Percentiles rank a stretch among this genome's conserved stretches.
Evolutionary conservation across 176 grass and related monocot genomes (phyloP).

Genomic region (Carex myosuroides): DNA sequence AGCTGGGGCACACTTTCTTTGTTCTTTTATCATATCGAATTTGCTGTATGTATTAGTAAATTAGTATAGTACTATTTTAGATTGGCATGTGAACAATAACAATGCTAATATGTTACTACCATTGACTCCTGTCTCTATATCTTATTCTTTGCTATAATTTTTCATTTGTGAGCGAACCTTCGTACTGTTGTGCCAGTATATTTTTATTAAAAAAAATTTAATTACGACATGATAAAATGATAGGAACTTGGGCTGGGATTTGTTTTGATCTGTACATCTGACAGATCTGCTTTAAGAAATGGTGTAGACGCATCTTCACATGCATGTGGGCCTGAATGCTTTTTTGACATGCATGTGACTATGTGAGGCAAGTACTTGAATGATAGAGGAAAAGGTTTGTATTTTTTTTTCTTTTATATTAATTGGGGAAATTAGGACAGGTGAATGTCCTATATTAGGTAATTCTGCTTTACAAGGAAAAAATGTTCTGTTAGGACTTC

Average conservation of each 20-base stretch:
- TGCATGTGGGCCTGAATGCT: background rate
- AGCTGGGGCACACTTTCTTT: slow-evolving; percentile 6
- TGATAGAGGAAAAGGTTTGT: background rate
- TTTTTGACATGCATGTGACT: background rate
- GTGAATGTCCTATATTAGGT: background rate
- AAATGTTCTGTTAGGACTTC: background rate
- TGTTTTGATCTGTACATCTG: background rate
- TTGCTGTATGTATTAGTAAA: slow-evolving; percentile 16
- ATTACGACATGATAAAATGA: slow-evolving; percentile 4
- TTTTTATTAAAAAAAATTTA: background rate
- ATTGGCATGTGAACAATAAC: background rate
- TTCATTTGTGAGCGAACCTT: background rate
- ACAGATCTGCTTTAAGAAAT: slow-evolving; percentile 3
- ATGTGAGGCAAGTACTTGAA: background rate
- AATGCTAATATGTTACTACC: background rate
- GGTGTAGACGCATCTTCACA: background rate
- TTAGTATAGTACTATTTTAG: slow-evolving; percentile 8
- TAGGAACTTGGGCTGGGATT: background rate
- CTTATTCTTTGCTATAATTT: background rate
- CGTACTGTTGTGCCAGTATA: background rate
- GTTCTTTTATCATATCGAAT: background rate
- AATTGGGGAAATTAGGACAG: background rate
- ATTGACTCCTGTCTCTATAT: background rate
- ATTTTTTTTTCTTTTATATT: background rate
- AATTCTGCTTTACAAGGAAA: background rate